These are phyloP conservation scores for Crataegus laevigata DNA, from an alignment of 306 rosid species.

Conservation along the genomic window DNA sequence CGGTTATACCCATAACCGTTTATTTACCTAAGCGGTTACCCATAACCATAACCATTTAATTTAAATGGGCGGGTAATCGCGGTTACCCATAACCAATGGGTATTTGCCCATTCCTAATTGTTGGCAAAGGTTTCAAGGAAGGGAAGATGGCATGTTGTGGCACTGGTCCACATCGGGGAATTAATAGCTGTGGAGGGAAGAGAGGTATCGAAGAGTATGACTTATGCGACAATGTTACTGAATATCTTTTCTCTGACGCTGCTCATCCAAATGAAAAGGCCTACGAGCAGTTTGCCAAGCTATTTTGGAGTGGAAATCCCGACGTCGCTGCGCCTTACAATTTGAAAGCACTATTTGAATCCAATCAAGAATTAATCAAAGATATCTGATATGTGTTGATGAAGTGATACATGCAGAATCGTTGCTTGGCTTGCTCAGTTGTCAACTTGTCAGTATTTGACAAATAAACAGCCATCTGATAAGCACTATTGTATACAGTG, in stretches of 20 bases:
- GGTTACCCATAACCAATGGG: no score
- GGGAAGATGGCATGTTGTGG: conserved; percentile 50
- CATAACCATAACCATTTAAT: no score
- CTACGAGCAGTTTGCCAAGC: conserved; percentile 18
- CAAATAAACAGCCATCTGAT: no score
- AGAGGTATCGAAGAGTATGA: conserved; percentile 23
- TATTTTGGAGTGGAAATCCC: conserved; percentile 27
- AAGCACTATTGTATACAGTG: no score
- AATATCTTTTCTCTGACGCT: conserved; percentile 38
- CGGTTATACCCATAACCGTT: no score
- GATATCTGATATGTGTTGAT: neutral
- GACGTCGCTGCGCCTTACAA: conserved; percentile 20
- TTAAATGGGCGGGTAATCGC: no score
- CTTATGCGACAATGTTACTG: conserved; percentile 25
- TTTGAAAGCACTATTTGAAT: conserved; percentile 6
- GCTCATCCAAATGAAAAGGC: conserved; percentile 34
- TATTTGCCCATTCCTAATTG: no score
- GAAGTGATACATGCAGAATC: no score
- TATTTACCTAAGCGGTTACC: no score
- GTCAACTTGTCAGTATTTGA: no score
- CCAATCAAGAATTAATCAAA: neutral
- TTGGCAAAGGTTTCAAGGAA: conserved; percentile 21
- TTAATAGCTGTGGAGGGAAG: conserved; percentile 44
- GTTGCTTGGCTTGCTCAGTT: no score
- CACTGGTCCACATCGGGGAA: conserved; percentile 42